Evolutionary conservation across 1,139 yeast species (phyloP), one percentile per base, ranked within the genome.

Genomic region (Trichomonascaceae sp.): DNA sequence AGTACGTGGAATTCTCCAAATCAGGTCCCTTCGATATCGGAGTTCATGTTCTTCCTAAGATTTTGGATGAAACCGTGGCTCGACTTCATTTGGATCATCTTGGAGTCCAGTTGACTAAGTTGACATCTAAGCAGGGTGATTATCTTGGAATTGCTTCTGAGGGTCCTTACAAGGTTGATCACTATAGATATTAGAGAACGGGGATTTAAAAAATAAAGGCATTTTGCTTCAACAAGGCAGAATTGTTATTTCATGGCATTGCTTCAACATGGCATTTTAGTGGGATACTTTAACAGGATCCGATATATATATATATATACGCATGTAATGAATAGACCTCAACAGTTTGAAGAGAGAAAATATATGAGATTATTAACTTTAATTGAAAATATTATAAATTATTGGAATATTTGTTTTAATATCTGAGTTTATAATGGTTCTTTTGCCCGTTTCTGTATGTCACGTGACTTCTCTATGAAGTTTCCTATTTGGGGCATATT

Each of bases 101-200:
- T 73, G 96, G 95, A 75, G 99, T 85, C 68, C 83, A 82, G 77
- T 86, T 93, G 74, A 82, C 96, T 68, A 78, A 77, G 64, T 85
- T 93, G 74, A 74, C 93, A 64, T 67, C 74, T 54, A 89, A 76
- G 65, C 99, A 93, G 84, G 84, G 96, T 68, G 96, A 90, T 64
- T 93, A 93, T 87, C 86, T 95, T 76, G 95, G 95, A 72, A 78
- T 93, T 67, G 91, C 97, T 71, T 73, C 76, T 70, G 87, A 85
- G 76, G 99, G 99, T 81, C 99, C 99, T 70, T 93, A 71, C 95
- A 93, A 93, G 87, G 85, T 96, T 72, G 99, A 93, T 69, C 88
- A 85, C 80, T 93, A 93, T 96, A 89, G 97, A 83, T 93, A 93
- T 81, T 93, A 89, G 77, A 66, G 19, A 32, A n/a, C 27, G 45